A percentile compares a stretch with the other conserved stretches of the same genome.
Conservation (phyloP, 2,329 filamentous ascomycete species). For the Cercospora sp. region DNA sequence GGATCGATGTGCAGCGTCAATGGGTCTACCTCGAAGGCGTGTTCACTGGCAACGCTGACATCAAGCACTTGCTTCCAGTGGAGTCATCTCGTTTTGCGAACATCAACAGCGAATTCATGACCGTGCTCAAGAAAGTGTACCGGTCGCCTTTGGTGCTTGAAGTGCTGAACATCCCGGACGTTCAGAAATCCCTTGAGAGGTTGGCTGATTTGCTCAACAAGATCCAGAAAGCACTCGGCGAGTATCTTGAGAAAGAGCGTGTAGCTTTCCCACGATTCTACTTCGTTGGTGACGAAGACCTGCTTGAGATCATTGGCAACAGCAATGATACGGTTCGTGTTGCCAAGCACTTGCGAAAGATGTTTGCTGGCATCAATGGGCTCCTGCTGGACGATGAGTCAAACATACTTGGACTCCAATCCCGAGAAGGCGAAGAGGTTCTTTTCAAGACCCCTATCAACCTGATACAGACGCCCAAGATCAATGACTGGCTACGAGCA, state of each 20-base stretch:
- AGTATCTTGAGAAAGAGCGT: slow-evolving; percentile 96
- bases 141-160: slow-evolving; percentile 95
- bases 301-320: slow-evolving; percentile 98
- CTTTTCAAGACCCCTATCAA: slow-evolving; percentile 87
- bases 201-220: slow-evolving; percentile 97
- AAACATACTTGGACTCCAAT: slow-evolving; percentile 87
- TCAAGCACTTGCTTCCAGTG: slow-evolving; percentile 94
- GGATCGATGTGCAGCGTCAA: slow-evolving; percentile 99
- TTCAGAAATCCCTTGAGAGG: slow-evolving; percentile 92
- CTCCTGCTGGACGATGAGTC: slow-evolving; percentile 88
- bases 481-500: slow-evolving; percentile 98
- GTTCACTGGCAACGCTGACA: slow-evolving; percentile 97
- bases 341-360: slow-evolving; percentile 99
- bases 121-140: slow-evolving; percentile 99
- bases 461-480: slow-evolving; percentile 86
- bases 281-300: slow-evolving; percentile 97
- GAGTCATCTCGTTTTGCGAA: slow-evolving; percentile 97
- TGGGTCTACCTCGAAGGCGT: slow-evolving; percentile 99
- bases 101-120: slow-evolving; percentile 97
- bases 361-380: slow-evolving; percentile 96
- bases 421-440: slow-evolving; percentile 90
- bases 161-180: slow-evolving; percentile 90
- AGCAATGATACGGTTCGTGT: slow-evolving; percentile 96
- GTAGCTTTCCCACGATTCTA: slow-evolving; percentile 98
- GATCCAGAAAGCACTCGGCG: slow-evolving; percentile 97